phyloP scores from a whole-genome alignment of 345 rosid species.

The Gossypium herbaceum region DNA sequence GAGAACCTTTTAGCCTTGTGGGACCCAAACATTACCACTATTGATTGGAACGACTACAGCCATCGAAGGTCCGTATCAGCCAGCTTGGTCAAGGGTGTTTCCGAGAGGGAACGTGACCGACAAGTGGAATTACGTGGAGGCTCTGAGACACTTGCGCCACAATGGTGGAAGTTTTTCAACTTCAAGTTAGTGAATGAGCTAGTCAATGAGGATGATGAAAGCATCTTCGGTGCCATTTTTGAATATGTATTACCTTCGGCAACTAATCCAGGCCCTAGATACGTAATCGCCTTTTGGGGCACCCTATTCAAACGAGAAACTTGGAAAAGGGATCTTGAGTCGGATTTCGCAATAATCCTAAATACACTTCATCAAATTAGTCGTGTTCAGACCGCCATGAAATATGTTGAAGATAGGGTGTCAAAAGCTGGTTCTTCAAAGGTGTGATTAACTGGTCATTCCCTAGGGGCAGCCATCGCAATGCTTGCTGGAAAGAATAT shows the following conservation, averaged over 20 bases:
- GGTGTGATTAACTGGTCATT: constrained; percentile 83
- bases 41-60: constrained; percentile 58
- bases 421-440: constrained; percentile 40
- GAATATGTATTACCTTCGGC: constrained; percentile 25
- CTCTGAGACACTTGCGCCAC: constrained; percentile 52
- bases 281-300: constrained; percentile 58
- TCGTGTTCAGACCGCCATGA: constrained; percentile 58
- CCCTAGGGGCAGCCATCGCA: constrained; percentile 80
- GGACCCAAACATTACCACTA: not conserved
- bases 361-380: constrained; percentile 56
- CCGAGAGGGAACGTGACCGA: constrained; percentile 65
- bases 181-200: constrained; percentile 48
- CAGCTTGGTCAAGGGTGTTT: constrained; percentile 65
- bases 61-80: constrained; percentile 72
- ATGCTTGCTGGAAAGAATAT: constrained; percentile 63
- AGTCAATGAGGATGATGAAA: constrained; percentile 51
- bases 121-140: constrained; percentile 48
- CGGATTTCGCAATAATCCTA: constrained; percentile 47
- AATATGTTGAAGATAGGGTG: constrained; percentile 57
- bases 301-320: too few relatives aligned
- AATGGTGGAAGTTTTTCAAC: constrained; percentile 78
- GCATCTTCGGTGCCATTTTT: constrained; percentile 72
- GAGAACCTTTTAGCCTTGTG: too few relatives aligned
- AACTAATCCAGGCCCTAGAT: constrained; percentile 38
- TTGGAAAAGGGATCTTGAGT: constrained; percentile 41